phyloP scores from a whole-genome alignment of 1,284 basidiomycete species.

The Cryptococcus sp. region DNA sequence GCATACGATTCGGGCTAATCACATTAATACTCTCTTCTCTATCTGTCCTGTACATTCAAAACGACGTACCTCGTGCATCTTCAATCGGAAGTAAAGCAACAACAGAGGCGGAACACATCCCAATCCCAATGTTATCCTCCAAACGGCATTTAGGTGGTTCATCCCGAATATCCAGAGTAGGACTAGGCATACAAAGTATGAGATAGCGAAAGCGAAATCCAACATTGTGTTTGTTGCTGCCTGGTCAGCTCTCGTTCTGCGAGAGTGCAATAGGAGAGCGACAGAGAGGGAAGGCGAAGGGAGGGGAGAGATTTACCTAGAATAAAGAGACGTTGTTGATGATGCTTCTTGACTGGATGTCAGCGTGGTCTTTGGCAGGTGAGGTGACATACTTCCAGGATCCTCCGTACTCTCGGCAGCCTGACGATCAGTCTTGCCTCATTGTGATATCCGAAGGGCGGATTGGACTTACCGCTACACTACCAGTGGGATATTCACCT shows the following conservation, averaged over 20 bases:
- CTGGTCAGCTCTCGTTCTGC: background rate
- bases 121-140: conserved; percentile 84
- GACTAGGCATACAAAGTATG: conserved; percentile 78
- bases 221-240: conserved; percentile 69
- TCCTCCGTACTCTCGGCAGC: conserved; percentile 87
- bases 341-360: conserved; percentile 58
- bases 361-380: background rate
- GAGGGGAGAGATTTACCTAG: conserved; percentile 55
- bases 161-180: conserved; percentile 81
- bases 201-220: conserved; percentile 78
- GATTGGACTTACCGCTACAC: conserved; percentile 57
- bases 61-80: conserved; percentile 55
- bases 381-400: conserved; percentile 6
- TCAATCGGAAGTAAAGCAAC: conserved; percentile 77
- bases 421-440: background rate
- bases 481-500: conserved; percentile 86
- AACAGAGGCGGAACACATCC: conserved; percentile 74
- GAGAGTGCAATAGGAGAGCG: background rate
- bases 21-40: conserved; percentile 7
- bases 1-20: conserved; percentile 50
- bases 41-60: background rate
- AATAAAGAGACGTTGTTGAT: conserved; percentile 80
- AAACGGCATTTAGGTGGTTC: conserved; percentile 74
- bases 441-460: background rate
- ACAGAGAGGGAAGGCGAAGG: background rate